Percentiles rank a stretch among this genome's conserved stretches.
phyloP scores from a whole-genome alignment of 1,284 basidiomycete species.

The Filobasidium uniguttulatum region DNA sequence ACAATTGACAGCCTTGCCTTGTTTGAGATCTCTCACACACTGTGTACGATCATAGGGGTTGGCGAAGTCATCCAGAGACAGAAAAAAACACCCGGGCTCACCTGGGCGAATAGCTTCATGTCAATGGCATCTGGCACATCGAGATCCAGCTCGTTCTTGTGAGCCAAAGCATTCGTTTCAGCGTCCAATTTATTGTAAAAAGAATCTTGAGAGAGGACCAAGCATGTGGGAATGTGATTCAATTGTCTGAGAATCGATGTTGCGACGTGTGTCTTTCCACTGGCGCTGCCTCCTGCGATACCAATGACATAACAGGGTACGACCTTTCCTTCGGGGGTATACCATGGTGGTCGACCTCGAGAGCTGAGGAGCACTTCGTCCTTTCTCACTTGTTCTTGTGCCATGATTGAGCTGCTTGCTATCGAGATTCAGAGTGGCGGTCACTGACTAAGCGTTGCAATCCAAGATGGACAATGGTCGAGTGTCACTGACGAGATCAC shows the following conservation, averaged over 20 bases:
- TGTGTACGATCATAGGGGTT: constrained; percentile 28
- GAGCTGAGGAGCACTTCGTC: constrained; percentile 12
- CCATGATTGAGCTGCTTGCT: too few relatives aligned
- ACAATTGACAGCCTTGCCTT: constrained; percentile 50
- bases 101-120: constrained; percentile 67
- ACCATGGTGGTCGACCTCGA: constrained; percentile 37
- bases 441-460: too few relatives aligned
- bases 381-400: constrained; percentile 7
- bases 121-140: constrained; percentile 91
- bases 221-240: constrained; percentile 70
- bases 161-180: constrained; percentile 67
- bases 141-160: constrained; percentile 75
- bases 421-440: too few relatives aligned
- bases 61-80: background rate
- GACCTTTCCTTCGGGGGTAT: constrained; percentile 56
- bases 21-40: constrained; percentile 73
- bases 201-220: constrained; percentile 84
- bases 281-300: constrained; percentile 84
- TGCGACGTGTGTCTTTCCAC: constrained; percentile 93
- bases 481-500: too few relatives aligned
- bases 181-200: constrained; percentile 74
- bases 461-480: too few relatives aligned
- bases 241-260: constrained; percentile 66
- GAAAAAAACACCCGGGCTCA: constrained; percentile 24
- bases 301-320: constrained; percentile 72